These are phyloP conservation scores for Osmozyma mogii DNA, from an alignment of 805 yeast species.

Conservation along the genomic window DNA sequence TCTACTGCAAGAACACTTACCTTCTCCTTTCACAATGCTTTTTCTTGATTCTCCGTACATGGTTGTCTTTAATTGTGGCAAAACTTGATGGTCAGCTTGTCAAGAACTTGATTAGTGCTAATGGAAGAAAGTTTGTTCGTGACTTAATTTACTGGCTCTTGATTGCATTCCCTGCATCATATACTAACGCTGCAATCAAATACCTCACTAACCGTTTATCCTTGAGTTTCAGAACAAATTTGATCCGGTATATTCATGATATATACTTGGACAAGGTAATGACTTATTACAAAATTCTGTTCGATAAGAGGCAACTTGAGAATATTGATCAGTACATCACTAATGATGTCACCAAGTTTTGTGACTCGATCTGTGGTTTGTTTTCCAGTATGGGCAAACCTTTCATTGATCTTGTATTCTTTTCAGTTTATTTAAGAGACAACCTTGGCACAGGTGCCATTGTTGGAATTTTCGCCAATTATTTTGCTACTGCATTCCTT, in stretches of 20 bases:
- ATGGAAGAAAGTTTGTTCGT: constrained; percentile 62
- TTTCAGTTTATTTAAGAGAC: constrained; percentile 75
- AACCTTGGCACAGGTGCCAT: constrained; percentile 85
- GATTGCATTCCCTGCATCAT: constrained; percentile 88
- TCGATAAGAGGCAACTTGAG: constrained; percentile 45
- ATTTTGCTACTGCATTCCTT: constrained; percentile 68
- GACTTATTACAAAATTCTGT: constrained; percentile 76
- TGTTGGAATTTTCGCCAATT: constrained; percentile 72
- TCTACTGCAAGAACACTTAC: constrained; percentile 58
- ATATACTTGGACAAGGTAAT: constrained; percentile 72
- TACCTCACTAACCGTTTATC: constrained; percentile 70
- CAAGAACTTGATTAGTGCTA: constrained; percentile 76
- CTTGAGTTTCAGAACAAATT: constrained; percentile 74
- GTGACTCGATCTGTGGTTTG: constrained; percentile 72
- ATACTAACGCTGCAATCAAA: constrained; percentile 84
- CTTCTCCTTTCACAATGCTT: constrained; percentile 63
- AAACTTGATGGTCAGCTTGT: constrained; percentile 89
- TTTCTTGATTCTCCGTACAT: constrained; percentile 74
- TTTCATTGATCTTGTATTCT: constrained; percentile 73
- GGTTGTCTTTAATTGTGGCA: constrained; percentile 79
- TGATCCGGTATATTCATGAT: constrained; percentile 84
- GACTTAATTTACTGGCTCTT: constrained; percentile 83
- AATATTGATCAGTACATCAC: constrained; percentile 85
- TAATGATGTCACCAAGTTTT: constrained; percentile 73
- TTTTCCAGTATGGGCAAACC: constrained; percentile 92